These are phyloP conservation scores for Metarhizium anisopliae DNA, from an alignment of 2,329 filamentous ascomycete genomes.

Conservation along the genomic window DNA sequence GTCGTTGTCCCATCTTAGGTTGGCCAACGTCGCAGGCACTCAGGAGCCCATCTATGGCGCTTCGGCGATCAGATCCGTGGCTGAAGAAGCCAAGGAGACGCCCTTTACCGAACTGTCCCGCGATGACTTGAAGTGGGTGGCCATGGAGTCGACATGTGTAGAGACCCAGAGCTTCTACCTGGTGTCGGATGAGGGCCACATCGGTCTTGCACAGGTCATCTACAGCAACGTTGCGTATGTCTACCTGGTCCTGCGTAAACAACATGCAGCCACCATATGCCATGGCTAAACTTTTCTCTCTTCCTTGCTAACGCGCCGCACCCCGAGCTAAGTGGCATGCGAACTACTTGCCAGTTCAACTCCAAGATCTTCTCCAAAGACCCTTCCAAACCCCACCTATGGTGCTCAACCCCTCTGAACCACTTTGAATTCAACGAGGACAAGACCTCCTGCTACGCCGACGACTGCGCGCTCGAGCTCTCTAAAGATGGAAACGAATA, in stretches of 20 bases:
- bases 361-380: constrained; percentile 81
- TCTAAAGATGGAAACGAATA: constrained; percentile 77
- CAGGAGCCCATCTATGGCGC: constrained; percentile 95
- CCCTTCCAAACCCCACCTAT: constrained; percentile 64
- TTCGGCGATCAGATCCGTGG: constrained; percentile 76
- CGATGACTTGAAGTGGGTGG: constrained; percentile 74
- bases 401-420: constrained; percentile 71
- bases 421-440: constrained; percentile 80
- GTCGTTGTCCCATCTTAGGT: constrained; percentile 28
- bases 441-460: constrained; percentile 75
- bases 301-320: constrained; percentile 5
- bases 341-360: constrained; percentile 89
- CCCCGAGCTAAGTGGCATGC: constrained; percentile 57
- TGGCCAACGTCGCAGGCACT: constrained; percentile 81
- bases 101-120: constrained; percentile 73
- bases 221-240: constrained; percentile 93
- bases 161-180: constrained; percentile 96
- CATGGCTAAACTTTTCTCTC: constrained; percentile 10
- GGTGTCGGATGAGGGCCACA: constrained; percentile 64
- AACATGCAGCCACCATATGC: background rate
- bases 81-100: constrained; percentile 66
- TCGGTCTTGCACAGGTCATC: constrained; percentile 82
- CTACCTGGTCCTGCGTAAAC: background rate
- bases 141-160: constrained; percentile 75
- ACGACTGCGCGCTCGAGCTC: constrained; percentile 76